A percentile compares a stretch with the other conserved stretches of the same genome.
phyloP scores from a whole-genome alignment of 768 basidiomycete species.

The Rhodotorula diobovata region DNA sequence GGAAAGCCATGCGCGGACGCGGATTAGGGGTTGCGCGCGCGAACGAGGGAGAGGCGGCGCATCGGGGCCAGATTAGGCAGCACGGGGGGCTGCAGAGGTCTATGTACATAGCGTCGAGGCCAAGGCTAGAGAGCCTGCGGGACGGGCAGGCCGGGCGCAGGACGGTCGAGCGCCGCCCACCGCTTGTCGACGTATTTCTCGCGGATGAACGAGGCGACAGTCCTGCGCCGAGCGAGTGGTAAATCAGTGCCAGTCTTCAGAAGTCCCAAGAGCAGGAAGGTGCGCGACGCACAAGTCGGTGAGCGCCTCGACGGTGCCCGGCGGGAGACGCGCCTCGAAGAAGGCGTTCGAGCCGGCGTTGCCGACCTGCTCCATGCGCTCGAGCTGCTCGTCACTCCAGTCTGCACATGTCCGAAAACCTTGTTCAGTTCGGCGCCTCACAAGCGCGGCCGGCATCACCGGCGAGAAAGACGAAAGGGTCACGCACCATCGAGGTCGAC shows the following conservation, averaged over 20 bases:
- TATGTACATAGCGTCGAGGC: too few relatives aligned
- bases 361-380: conserved; percentile 26
- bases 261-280: background rate
- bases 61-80: too few relatives aligned
- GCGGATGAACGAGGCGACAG: conserved; percentile 23
- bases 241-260: too few relatives aligned
- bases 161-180: conserved; percentile 3
- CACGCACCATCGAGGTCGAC: conserved; percentile 34
- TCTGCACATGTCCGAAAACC: background rate
- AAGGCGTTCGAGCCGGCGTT: conserved; percentile 28
- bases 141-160: too few relatives aligned
- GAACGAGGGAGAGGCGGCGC: too few relatives aligned
- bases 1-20: too few relatives aligned
- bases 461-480: background rate
- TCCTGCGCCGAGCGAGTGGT: background rate
- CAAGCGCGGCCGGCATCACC: background rate
- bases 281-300: conserved; percentile 3
- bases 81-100: too few relatives aligned
- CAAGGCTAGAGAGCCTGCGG: background rate
- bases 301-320: background rate
- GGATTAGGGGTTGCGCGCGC: too few relatives aligned
- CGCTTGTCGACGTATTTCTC: conserved; percentile 38
- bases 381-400: conserved; percentile 42
- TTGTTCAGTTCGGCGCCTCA: background rate
- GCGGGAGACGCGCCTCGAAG: conserved; percentile 17